phyloP scores from a whole-genome alignment of 2,329 filamentous ascomycete genomes.

The Escovopsis sp. region DNA sequence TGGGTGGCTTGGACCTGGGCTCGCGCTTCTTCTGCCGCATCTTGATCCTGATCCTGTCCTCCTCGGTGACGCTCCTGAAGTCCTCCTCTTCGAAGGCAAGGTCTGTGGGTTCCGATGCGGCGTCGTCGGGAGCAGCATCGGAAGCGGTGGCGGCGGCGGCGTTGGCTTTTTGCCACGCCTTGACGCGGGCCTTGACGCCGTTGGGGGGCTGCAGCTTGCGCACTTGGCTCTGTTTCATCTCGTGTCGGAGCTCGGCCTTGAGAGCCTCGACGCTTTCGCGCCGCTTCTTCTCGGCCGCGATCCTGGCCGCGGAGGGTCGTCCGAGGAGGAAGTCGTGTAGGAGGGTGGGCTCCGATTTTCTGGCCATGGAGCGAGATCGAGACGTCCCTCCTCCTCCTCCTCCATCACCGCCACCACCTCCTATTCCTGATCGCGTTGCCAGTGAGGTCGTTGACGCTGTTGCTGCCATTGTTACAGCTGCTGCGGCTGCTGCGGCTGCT shows the following conservation, averaged over 20 bases:
- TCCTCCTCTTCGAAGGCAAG: conserved; percentile 45
- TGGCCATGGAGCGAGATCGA: conserved; percentile 22
- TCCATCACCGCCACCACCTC: no score
- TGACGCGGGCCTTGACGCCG: conserved; percentile 64
- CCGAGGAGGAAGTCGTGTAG: conserved; percentile 43
- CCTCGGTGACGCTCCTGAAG: conserved; percentile 41
- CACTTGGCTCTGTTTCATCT: conserved; percentile 44
- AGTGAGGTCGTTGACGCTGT: no score
- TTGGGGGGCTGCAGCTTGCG: conserved; percentile 45
- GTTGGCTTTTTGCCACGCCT: conserved; percentile 70
- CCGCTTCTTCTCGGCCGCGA: conserved; percentile 34
- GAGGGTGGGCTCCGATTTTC: conserved; percentile 28
- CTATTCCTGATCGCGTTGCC: no score
- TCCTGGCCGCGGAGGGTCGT: conserved; percentile 38
- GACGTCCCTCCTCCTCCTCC: conserved; percentile 17
- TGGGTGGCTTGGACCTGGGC: conserved; percentile 13
- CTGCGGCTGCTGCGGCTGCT: no score
- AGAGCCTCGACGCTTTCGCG: conserved; percentile 44
- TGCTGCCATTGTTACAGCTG: no score
- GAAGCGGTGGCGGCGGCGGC: conserved; percentile 44
- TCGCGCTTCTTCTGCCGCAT: conserved; percentile 30
- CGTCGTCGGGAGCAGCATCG: conserved; percentile 31
- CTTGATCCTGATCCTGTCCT: conserved; percentile 43
- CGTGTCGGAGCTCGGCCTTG: conserved; percentile 34
- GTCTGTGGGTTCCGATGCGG: conserved; percentile 43